Evolutionary conservation across 2,329 filamentous ascomycete genomes (phyloP), one percentile per base, ranked within the genome.

Genomic region (Neurospora sp.): DNA sequence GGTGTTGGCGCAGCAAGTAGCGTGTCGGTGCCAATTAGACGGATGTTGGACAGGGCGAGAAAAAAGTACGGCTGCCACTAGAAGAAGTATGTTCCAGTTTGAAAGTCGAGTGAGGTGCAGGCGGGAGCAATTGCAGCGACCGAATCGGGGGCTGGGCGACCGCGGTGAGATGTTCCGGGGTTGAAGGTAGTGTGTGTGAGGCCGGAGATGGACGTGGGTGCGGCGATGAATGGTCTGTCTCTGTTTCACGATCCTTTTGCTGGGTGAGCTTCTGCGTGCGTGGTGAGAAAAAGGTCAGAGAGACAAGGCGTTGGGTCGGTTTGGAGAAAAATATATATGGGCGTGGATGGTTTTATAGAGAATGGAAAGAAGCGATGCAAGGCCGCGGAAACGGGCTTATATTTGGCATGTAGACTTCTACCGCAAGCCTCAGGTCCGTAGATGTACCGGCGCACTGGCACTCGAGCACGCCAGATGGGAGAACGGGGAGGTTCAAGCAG

Each of bases 61-160:
- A 62, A 33, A 62, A 57, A 28, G 52, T 62, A 62, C 23, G 23
- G 23, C 12, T 10, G 23, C 52, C 52, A 8, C 38, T 46, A 67
- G 66, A 69, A 67, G 66, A 69, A 67, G 62, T 67, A 46, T 41
- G 69, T 73, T 70, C 52, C 10, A 62, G 52, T 8, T 39, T 33
- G 52, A 62, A n/a, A 5, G 52, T 33, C 23, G 52, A 28, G 52
- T 33, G 43, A 52, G 43, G 43, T 62, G 52, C 52, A 62, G 23
- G 6, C 23, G 52, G 12, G 23, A 17, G 52, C 41, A 71, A 70
- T 69, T 71, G 72, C 65, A 40, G 65, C 68, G 68, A 67, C 67
- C 66, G 67, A 69, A 46, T 67, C 66, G 62, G 73, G 69, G 69
- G 68, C 68, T 73, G 69, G 71, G 71, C 68, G 37, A 67, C 38